Evolutionary conservation across 1,139 yeast genomes (phyloP).

Genomic region (Magnusiomyces paraingens): DNA sequence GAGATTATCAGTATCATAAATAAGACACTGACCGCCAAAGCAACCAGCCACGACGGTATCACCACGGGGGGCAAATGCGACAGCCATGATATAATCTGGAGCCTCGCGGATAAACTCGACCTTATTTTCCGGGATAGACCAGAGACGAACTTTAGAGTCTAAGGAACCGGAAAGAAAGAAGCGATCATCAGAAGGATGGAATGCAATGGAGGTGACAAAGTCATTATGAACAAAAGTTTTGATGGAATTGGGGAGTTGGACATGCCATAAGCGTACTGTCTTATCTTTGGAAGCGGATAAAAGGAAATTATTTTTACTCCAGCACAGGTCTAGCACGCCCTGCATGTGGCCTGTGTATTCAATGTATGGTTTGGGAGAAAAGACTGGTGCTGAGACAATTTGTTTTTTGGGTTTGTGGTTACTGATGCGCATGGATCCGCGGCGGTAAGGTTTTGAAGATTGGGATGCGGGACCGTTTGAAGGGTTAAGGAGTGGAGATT

Average conservation of each 20-base stretch:
- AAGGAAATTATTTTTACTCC: conserved; percentile 84
- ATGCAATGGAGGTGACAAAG: conserved; percentile 74
- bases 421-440: conserved; percentile 7
- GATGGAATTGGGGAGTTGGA: conserved; percentile 56
- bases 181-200: conserved; percentile 84
- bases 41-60: conserved; percentile 67
- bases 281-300: conserved; percentile 81
- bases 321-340: conserved; percentile 66
- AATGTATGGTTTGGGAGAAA: conserved; percentile 60
- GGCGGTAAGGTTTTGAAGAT: background rate
- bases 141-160: conserved; percentile 68
- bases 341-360: conserved; percentile 62
- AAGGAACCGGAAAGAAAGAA: conserved; percentile 80
- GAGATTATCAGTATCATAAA: conserved; percentile 62
- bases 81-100: conserved; percentile 55
- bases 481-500: background rate
- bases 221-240: conserved; percentile 68
- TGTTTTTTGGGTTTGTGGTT: conserved; percentile 21
- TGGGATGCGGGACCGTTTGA: background rate
- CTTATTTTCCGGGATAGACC: conserved; percentile 78
- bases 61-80: conserved; percentile 67
- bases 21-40: conserved; percentile 62
- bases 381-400: conserved; percentile 61
- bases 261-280: conserved; percentile 81
- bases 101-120: conserved; percentile 41